Evolutionary conservation across 768 basidiomycete genomes (phyloP).

Genomic region (Candolleomyces eurysporus): DNA sequence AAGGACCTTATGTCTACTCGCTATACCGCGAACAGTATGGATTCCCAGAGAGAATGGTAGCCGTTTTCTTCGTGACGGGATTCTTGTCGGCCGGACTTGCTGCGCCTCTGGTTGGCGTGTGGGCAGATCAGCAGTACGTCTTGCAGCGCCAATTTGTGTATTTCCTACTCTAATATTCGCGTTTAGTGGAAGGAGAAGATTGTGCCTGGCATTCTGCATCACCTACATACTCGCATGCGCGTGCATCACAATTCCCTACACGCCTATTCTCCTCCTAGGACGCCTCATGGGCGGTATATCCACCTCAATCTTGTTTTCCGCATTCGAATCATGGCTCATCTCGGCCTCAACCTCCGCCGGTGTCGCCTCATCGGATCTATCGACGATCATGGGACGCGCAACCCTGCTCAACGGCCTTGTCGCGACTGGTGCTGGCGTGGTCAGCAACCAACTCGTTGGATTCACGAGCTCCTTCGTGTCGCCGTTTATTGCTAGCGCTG

Average conservation of each 20-base stretch:
- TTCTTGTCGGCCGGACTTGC: conserved; percentile 68
- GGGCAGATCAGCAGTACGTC: conserved; percentile 75
- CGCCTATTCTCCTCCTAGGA: conserved; percentile 62
- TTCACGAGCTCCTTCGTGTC: conserved; percentile 49
- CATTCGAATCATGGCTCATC: conserved; percentile 77
- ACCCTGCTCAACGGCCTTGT: conserved; percentile 73
- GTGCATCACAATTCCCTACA: conserved; percentile 52
- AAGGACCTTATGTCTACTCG: conserved; percentile 78
- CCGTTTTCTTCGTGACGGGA: conserved; percentile 74
- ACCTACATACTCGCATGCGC: conserved; percentile 60
- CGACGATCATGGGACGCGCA: conserved; percentile 69
- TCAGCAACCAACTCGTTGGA: conserved; percentile 63
- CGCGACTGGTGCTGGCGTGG: conserved; percentile 63
- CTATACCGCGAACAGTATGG: conserved; percentile 68
- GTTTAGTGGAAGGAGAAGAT: conserved; percentile 58
- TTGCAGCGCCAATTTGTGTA: neutral
- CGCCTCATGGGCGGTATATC: conserved; percentile 69
- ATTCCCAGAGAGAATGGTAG: conserved; percentile 62
- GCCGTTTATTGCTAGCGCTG: conserved; percentile 67
- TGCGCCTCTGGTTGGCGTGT: conserved; percentile 70
- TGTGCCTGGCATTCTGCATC: conserved; percentile 72
- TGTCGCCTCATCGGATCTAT: conserved; percentile 57
- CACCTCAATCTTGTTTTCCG: conserved; percentile 73
- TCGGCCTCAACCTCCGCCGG: conserved; percentile 53
- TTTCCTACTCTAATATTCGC: neutral